These are phyloP conservation scores for Gryganskiella cystojenkinii DNA, from an alignment of 192 early-diverging fungal genomes.

Conservation along the genomic window DNA sequence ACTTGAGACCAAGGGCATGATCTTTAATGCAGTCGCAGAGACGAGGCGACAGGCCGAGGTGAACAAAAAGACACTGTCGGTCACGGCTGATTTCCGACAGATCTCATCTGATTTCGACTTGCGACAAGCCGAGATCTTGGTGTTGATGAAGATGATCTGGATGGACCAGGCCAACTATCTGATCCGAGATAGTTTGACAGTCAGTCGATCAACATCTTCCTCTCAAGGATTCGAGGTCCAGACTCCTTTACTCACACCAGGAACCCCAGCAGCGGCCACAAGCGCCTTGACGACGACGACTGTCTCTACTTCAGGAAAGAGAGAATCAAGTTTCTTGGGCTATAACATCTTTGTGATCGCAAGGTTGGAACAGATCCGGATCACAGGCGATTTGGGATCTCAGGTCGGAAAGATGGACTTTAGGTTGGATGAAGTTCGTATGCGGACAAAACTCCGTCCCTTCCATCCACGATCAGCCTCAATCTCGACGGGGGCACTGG, in stretches of 20 bases:
- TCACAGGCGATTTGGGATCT: conserved; percentile 71
- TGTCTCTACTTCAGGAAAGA: too few relatives aligned
- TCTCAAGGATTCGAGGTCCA: conserved; percentile 25
- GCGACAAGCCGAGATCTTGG: conserved; percentile 78
- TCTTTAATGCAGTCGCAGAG: conserved; percentile 69
- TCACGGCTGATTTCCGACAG: conserved; percentile 67
- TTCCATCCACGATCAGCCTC: conserved; percentile 52
- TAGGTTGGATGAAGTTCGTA: conserved; percentile 57
- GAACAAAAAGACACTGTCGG: conserved; percentile 63
- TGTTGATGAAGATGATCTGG: conserved; percentile 77
- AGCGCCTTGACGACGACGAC: not conserved
- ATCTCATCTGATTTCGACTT: conserved; percentile 70
- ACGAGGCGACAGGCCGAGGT: conserved; percentile 55
- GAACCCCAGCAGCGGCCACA: not conserved
- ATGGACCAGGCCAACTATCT: conserved; percentile 62
- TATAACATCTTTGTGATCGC: conserved; percentile 59
- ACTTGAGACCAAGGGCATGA: conserved; percentile 68
- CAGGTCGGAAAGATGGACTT: conserved; percentile 70
- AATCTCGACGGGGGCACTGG: conserved; percentile 54
- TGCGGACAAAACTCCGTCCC: conserved; percentile 52
- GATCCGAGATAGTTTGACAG: conserved; percentile 38
- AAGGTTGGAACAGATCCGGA: conserved; percentile 53
- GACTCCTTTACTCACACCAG: not conserved
- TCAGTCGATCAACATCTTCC: conserved; percentile 33
- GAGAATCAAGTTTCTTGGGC: conserved; percentile 52